A percentile compares a stretch with the other conserved stretches of the same genome.
Evolutionary conservation across 305 asterid genomes (phyloP).

Genomic region (Solanum chacoense): DNA sequence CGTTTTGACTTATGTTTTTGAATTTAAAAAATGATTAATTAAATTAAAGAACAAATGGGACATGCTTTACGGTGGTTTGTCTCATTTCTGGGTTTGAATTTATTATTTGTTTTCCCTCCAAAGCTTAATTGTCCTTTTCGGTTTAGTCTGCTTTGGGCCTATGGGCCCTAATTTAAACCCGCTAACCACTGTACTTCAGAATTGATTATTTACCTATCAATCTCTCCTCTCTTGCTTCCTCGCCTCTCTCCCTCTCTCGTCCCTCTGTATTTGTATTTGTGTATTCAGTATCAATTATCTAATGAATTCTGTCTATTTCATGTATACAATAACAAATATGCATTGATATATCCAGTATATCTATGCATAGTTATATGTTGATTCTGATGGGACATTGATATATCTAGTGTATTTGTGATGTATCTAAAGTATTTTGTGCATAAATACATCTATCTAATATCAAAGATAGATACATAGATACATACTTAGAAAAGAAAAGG

Average conservation of each 20-base stretch:
- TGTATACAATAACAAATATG: neutral
- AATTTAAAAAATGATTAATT: neutral
- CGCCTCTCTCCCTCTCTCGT: neutral
- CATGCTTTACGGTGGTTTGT: neutral
- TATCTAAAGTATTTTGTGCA: neutral
- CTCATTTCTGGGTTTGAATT: neutral
- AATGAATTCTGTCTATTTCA: neutral
- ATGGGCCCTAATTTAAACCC: neutral
- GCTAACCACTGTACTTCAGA: neutral
- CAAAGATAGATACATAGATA: neutral
- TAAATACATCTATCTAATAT: too few species aligned
- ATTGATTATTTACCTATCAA: neutral
- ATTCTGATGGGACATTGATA: neutral
- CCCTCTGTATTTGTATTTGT: neutral
- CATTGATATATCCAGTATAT: neutral
- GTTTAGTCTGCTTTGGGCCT: neutral
- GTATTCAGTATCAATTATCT: neutral
- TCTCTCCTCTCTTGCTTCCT: neutral
- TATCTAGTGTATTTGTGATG: neutral
- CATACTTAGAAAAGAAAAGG: neutral
- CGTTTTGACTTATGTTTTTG: neutral
- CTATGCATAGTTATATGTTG: too few species aligned
- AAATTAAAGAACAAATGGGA: neutral
- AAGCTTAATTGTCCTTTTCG: neutral
- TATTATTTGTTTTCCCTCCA: neutral